Percentiles rank a stretch among this genome's conserved stretches.
Evolutionary conservation across 1,284 basidiomycete genomes (phyloP).

Genomic region (Amylostereum areolatum): DNA sequence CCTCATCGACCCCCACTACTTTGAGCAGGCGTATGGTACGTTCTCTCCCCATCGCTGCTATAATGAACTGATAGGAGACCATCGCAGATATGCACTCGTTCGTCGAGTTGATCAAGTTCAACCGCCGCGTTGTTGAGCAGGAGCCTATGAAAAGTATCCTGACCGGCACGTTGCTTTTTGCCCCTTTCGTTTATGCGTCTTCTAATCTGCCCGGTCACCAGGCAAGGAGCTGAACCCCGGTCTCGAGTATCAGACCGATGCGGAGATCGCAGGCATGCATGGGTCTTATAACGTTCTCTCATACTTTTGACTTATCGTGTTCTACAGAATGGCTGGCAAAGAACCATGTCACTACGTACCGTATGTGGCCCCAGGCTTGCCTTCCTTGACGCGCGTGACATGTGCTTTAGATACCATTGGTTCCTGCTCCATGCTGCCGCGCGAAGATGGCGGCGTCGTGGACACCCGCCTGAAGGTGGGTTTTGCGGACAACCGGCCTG

Average conservation of each 20-base stretch:
- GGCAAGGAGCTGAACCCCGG: constrained; percentile 2
- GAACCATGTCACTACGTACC: constrained; percentile 20
- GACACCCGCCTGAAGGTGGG: constrained; percentile 23
- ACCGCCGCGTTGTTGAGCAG: constrained; percentile 5
- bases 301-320: background rate
- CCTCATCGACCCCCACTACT: constrained; percentile 11
- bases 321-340: constrained; percentile 20
- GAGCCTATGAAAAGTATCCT: constrained; percentile 11
- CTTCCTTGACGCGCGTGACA: background rate
- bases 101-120: constrained; percentile 11
- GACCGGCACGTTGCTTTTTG: background rate
- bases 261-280: constrained; percentile 16
- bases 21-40: constrained; percentile 13
- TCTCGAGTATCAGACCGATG: constrained; percentile 12
- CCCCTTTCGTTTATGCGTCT: too few relatives aligned
- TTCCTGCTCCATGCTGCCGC: constrained; percentile 20
- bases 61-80: background rate
- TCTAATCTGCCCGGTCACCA: background rate
- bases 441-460: constrained; percentile 12
- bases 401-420: constrained; percentile 15
- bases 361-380: constrained; percentile 12
- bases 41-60: background rate
- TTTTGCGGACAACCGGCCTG: too few relatives aligned
- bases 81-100: constrained; percentile 5
- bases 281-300: background rate